phyloP scores from a whole-genome alignment of 2,329 filamentous ascomycete genomes.

The Neoascochyta sp. region DNA sequence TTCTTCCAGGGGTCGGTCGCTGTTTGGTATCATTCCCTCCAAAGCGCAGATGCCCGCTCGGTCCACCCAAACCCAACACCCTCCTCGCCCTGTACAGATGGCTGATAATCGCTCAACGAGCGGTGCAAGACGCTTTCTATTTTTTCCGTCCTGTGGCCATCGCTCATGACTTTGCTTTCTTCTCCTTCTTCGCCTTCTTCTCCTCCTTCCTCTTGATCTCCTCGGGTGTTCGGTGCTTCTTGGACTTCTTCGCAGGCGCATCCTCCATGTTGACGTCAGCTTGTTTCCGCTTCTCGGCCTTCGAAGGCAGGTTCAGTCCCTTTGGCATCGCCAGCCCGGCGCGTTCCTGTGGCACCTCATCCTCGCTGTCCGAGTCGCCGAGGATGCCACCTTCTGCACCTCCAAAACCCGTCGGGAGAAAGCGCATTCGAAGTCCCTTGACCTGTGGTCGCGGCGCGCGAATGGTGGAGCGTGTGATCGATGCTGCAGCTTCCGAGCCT shows the following conservation, averaged over 20 bases:
- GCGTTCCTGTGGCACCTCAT: slow-evolving; percentile 30
- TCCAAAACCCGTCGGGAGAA: slow-evolving; percentile 61
- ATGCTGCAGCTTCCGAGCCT: slow-evolving; percentile 40
- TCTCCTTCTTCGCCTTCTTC: slow-evolving; percentile 39
- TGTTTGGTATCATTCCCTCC: too few species aligned
- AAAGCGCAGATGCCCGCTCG: too few species aligned
- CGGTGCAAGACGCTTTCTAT: too few species aligned
- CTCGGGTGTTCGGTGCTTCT: slow-evolving; percentile 35
- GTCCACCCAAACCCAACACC: too few species aligned
- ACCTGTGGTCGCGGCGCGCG: slow-evolving; percentile 62
- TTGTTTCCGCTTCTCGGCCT: slow-evolving; percentile 39
- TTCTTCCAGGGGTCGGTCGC: too few species aligned
- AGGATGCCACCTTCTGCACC: slow-evolving; percentile 42
- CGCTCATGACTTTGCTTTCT: slow-evolving; percentile 24
- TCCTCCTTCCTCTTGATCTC: slow-evolving; percentile 38
- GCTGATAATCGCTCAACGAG: too few species aligned
- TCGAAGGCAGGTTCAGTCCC: slow-evolving; percentile 19
- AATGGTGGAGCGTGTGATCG: slow-evolving; percentile 47
- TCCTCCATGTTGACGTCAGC: slow-evolving; percentile 30
- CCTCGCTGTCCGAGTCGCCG: slow-evolving; percentile 44
- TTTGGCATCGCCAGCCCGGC: slow-evolving; percentile 25
- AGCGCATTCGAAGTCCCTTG: slow-evolving; percentile 63
- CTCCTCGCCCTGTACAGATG: too few species aligned
- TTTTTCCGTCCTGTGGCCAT: too few species aligned
- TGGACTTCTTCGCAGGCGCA: slow-evolving; percentile 38